These are phyloP conservation scores for Phialophora chinensis DNA, from an alignment of 2,329 filamentous ascomycete genomes.

Conservation along the genomic window DNA sequence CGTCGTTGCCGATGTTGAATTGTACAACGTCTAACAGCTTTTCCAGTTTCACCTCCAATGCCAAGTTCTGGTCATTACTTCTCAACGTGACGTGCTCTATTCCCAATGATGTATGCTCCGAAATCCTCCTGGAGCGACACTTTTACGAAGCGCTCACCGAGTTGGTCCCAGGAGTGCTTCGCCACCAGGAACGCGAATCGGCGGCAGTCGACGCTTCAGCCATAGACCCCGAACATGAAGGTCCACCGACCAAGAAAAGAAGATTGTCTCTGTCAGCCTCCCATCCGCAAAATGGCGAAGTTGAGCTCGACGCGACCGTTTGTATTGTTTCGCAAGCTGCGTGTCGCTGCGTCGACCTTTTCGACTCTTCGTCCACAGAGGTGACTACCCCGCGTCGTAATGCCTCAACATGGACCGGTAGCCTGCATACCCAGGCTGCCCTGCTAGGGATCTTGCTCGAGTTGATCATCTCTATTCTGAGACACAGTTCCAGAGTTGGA, in stretches of 20 bases:
- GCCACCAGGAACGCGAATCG: neutral
- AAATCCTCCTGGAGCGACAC: slow-evolving; percentile 37
- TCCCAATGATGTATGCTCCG: slow-evolving; percentile 26
- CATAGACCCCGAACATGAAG: neutral
- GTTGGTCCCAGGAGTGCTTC: slow-evolving; percentile 4
- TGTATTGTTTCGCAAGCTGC: slow-evolving; percentile 30
- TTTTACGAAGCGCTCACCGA: slow-evolving; percentile 27
- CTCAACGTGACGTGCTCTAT: slow-evolving; percentile 31
- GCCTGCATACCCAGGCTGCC: slow-evolving; percentile 19
- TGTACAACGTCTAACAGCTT: slow-evolving; percentile 10
- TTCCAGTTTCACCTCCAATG: slow-evolving; percentile 21
- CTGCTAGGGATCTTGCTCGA: slow-evolving; percentile 28
- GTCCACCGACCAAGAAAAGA: slow-evolving; percentile 33
- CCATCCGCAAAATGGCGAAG: neutral
- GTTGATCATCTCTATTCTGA: slow-evolving; percentile 4
- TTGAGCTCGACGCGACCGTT: slow-evolving; percentile 1
- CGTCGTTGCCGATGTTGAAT: neutral
- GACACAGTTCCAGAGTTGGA: neutral
- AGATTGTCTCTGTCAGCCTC: slow-evolving; percentile 16
- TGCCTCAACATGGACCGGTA: slow-evolving; percentile 15
- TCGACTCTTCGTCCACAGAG: slow-evolving; percentile 4
- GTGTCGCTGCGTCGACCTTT: slow-evolving; percentile 25
- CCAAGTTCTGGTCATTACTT: slow-evolving; percentile 36
- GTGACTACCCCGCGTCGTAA: neutral
- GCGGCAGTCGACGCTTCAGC: neutral